Evolutionary conservation across 371 early-diverging fungal species (phyloP).

Genomic region (Conidiobolus incongruus): DNA sequence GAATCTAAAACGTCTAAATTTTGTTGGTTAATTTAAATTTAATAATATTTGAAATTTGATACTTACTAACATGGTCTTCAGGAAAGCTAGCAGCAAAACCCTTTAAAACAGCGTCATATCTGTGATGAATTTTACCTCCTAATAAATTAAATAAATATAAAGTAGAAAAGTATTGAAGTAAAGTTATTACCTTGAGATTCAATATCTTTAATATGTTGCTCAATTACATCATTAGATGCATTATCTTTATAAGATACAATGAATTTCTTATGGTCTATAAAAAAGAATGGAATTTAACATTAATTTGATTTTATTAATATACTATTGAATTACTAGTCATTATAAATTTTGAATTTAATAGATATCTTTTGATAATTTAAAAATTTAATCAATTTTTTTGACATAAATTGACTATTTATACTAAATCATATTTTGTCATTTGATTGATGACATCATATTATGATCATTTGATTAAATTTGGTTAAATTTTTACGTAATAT

Average conservation of each 20-base stretch:
- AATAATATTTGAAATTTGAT: neutral
- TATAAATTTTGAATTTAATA: no score
- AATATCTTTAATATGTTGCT: constrained; percentile 8
- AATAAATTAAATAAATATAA: neutral
- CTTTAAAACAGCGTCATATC: constrained; percentile 10
- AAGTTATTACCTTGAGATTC: constrained; percentile 6
- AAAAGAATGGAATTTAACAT: no score
- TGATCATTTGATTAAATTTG: no score
- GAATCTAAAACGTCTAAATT: neutral
- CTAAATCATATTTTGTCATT: no score
- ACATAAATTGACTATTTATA: no score
- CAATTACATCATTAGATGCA: constrained; percentile 7
- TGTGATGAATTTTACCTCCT: constrained; percentile 11
- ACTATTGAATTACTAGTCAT: no score
- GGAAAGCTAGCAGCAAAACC: constrained; percentile 14
- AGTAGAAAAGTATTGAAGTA: neutral
- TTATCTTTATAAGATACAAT: constrained; percentile 12
- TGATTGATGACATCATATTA: no score
- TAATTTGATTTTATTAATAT: no score
- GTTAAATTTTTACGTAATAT: no score
- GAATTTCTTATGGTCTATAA: constrained; percentile 1
- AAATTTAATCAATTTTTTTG: no score
- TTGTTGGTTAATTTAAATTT: neutral
- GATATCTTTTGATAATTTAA: no score
- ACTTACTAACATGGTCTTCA: neutral